Evolutionary conservation across 1,284 basidiomycete genomes (phyloP), one percentile per base, ranked within the genome.

Genomic region (Porodaedalea pini): DNA sequence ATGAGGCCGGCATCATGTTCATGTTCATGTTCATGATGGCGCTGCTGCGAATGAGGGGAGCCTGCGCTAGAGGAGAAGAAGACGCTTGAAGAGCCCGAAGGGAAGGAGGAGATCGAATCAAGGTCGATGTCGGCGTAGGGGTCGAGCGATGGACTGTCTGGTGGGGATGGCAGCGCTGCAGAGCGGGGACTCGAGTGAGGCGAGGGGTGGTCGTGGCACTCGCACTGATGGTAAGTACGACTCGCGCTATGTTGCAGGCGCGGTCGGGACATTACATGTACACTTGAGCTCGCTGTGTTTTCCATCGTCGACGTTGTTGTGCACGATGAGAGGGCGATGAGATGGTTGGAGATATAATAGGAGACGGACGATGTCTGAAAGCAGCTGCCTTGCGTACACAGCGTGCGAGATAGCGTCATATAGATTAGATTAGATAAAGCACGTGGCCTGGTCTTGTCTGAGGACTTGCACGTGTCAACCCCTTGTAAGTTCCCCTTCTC

Each of bases 11-110:
- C 71, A 52, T 70, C 72, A 54, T 75, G 73, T 58, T 78, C 78
- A 3, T 71, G 69, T 15, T 50, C 47, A 23, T 49, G 43, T 11
- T 57, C 47, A n/a, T 52, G 4, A 75, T 76, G 29, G 25, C 45
- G 54, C 2, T 64, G 68, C 41, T 66, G 73, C 4, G 73, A 43
- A 21, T 57, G 75, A 6, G 85, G 85, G 60, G 81, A 83, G 1
- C 79, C 80, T 7, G 85, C 80, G 0, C 78, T 82, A 7, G 85
- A 86, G 47, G 84, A 86, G 73, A 87, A 87, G 72, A 88, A 85
- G 74, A 86, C 86, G 0, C 84, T 86, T 0, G 85, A 88, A n/a
- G 81, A 79, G 7, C 86, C 80, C 1, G 85, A 88, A 0, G 86
- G 86, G 11, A 87, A 73, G 4, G 86, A 88, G 0, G 86, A 87